phyloP scores from a whole-genome alignment of 2,329 filamentous ascomycete species.

The Lecanicillium sp. region DNA sequence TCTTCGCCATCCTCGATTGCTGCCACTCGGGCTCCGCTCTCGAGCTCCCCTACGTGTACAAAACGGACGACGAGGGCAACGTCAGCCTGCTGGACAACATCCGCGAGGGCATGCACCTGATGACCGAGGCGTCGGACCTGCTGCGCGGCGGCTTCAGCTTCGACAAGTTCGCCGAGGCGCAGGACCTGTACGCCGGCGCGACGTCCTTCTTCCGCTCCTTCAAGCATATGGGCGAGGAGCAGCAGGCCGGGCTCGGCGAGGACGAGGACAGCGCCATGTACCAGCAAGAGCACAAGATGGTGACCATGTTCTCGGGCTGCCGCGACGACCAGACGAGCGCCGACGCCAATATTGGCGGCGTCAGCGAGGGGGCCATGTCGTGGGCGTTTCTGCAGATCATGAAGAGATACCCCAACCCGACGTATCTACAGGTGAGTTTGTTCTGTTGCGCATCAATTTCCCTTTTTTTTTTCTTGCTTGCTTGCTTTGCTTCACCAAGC shows the following conservation, averaged over 20 bases:
- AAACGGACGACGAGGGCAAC: constrained; percentile 11
- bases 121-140: constrained; percentile 9
- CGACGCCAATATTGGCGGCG: constrained; percentile 8
- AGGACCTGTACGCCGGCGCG: constrained; percentile 10
- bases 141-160: constrained; percentile 11
- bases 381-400: constrained; percentile 12
- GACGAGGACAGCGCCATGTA: constrained; percentile 8
- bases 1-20: constrained; percentile 49
- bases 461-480: not conserved
- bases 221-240: constrained; percentile 13
- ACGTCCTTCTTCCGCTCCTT: constrained; percentile 12
- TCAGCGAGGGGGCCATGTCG: constrained; percentile 13
- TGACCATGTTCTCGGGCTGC: constrained; percentile 87
- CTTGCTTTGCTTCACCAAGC: too few species aligned
- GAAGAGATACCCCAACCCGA: constrained; percentile 5
- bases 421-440: constrained; percentile 7
- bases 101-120: constrained; percentile 5
- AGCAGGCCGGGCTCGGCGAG: constrained; percentile 1
- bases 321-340: constrained; percentile 71
- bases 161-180: constrained; percentile 12
- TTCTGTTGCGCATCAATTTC: too few species aligned
- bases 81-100: constrained; percentile 12
- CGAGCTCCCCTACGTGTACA: constrained; percentile 52
- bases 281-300: constrained; percentile 27
- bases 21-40: constrained; percentile 53